Percentiles rank a stretch among this genome's conserved stretches.
These are phyloP conservation scores for Colletotrichum liriopes DNA, from an alignment of 2,329 filamentous ascomycete species.

Conservation along the genomic window DNA sequence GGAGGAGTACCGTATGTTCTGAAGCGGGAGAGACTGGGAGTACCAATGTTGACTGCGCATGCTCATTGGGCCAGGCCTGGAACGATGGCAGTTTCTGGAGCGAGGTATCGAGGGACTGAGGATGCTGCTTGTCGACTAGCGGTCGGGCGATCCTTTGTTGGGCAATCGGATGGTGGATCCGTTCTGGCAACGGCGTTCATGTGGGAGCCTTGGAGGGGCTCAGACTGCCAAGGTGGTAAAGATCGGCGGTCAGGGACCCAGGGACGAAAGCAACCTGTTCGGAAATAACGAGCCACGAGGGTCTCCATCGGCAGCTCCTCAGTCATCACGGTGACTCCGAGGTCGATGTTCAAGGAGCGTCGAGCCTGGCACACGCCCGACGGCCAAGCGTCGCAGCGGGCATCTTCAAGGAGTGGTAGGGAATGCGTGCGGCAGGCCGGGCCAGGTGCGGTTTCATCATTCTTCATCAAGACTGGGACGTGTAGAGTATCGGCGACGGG, in stretches of 20 bases:
- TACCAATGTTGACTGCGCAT: not conserved
- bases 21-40: too few species aligned
- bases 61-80: constrained; percentile 24
- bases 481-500: not conserved
- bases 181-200: constrained; percentile 28
- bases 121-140: constrained; percentile 24
- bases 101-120: not conserved
- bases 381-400: too few species aligned
- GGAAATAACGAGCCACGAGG: constrained; percentile 38
- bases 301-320: constrained; percentile 36
- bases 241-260: constrained; percentile 35
- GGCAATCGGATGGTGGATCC: constrained; percentile 22
- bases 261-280: constrained; percentile 19
- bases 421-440: too few species aligned
- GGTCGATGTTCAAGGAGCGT: constrained; percentile 3
- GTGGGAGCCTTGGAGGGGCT: constrained; percentile 28
- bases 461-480: not conserved
- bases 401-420: too few species aligned
- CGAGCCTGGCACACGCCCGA: too few species aligned
- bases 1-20: too few species aligned
- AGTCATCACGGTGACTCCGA: constrained; percentile 44
- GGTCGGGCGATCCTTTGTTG: constrained; percentile 32
- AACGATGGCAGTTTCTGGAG: constrained; percentile 20
- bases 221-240: constrained; percentile 35
- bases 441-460: constrained; percentile 2